Base-by-base conservation (phyloP, 495 filamentous ascomycete species). In the Mycothermus thermophilus region DNA sequence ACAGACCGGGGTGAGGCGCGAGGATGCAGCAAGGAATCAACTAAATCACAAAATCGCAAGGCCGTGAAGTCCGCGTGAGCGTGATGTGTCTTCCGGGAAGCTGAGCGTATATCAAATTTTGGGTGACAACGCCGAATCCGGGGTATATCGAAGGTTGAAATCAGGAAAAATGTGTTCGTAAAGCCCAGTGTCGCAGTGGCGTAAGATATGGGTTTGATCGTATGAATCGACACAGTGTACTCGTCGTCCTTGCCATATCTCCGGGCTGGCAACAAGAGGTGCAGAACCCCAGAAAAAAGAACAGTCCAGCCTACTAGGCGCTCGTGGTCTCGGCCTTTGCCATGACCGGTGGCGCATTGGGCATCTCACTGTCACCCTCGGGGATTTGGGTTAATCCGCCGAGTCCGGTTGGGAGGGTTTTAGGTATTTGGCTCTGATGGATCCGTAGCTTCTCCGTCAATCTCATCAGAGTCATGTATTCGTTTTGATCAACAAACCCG, bases 361-460 rank as follows among this genome's bases (percentile, higher is more conserved):
- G 28, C 73, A 60, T 62, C 49, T 73, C 68, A 25, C 58, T 58
- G 32, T 77, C 74, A 17, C 66, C 63, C 50, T 77, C 74, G 11
- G 69, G 66, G 47, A 86, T 82, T 14, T 72, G 64, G 37, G 77
- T 69, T 31, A 88, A 60, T 0, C 79, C 78, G 2, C 80, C 79
- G 16, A 80, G 71, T 7, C 59, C 59, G 12, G 60, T 58, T 5
- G 46, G 46, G n/a, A 50, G 46, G 11, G 81, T 54, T 13, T 67
- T 61, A 9, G 64, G 57, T 22, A 68, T 61, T 42, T 77, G 73
- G 27, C 41, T 55, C 30, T 72, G 69, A 13, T 74, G 72, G 16
- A 90, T 55, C 42, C 79, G 76, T n/a, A 95, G 68, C 51, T 86
- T 85, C 55, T 93, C 80, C 54, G 87, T 87, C 44, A 95, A 58